Evolutionary conservation across 2,329 filamentous ascomycete species (phyloP), one percentile per base, ranked within the genome.

Genomic region (Calonectria montana): DNA sequence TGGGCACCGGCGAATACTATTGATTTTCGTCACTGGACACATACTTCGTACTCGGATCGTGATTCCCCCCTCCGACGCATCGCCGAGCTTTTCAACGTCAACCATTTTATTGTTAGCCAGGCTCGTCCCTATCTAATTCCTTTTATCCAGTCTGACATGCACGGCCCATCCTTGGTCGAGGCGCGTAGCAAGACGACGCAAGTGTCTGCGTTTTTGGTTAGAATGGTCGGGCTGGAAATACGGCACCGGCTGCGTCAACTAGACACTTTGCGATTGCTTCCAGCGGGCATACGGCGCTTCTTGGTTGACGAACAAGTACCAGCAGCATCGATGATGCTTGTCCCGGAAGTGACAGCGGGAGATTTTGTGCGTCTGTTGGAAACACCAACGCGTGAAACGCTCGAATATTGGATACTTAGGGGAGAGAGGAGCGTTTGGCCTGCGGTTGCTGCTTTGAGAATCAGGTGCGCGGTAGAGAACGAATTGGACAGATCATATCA

Each of bases 31-130:
- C 90, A 93, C 50, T 94, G 92, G 89, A 91, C 91, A 6, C 88
- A 90, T 70, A 88, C 89, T 23, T 90, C 88, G 8, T 92, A 93
- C 81, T 88, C 88, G 48, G 92, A 94, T 73, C 91, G 91, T 48
- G 92, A 90, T 78, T 88, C 88, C 1, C 89, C 89, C 2, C 88
- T 97, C 1, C 88, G 91, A 66, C 90, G 94, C 45, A 92, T 97
- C 35, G 91, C 93, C 8, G 93, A 96, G 83, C 89, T 96, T 13
- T 97, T 97, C 88, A 97, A 97, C 81, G 94, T 97, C 65, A 97
- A 98, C 81, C 96, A 98, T 85, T 98, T 97, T 84, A 95, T 98
- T 75, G 92, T 98, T 76, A 97, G 94, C 75, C 96, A 98, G 85
- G 95, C 96, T 1, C 90, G 96, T 3, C 96, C 96, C 0, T 98